These are phyloP conservation scores for Ophiostoma australiae DNA, from an alignment of 2,329 filamentous ascomycete species.

Conservation along the genomic window DNA sequence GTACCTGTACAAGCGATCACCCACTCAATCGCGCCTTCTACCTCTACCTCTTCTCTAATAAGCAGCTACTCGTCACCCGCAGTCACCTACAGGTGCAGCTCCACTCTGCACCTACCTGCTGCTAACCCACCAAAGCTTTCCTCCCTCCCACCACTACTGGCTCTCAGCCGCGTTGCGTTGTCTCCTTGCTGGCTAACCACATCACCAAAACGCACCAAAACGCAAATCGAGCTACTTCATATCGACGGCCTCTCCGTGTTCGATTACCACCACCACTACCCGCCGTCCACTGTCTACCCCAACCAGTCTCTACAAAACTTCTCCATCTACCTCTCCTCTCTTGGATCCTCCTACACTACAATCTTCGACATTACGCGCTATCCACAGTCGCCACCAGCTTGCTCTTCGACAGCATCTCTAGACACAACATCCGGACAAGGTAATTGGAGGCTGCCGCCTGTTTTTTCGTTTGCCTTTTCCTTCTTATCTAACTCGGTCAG, in stretches of 20 bases:
- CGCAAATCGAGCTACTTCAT: neutral
- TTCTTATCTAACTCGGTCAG: neutral
- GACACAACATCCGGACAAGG: neutral
- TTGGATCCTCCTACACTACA: neutral
- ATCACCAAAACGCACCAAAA: slow-evolving; percentile 15
- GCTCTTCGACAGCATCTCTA: neutral
- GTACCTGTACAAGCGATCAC: neutral
- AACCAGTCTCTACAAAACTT: neutral
- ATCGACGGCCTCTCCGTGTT: neutral
- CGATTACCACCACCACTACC: neutral
- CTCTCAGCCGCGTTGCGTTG: slow-evolving; percentile 23
- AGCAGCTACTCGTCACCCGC: slow-evolving; percentile 11
- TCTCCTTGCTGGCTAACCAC: slow-evolving; percentile 21
- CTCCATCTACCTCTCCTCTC: neutral
- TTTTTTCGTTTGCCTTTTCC: neutral
- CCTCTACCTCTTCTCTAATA: slow-evolving; percentile 2
- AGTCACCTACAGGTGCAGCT: slow-evolving; percentile 8
- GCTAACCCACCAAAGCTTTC: slow-evolving; percentile 19
- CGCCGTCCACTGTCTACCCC: neutral
- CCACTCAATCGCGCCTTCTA: slow-evolving; percentile 14
- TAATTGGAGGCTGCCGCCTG: slow-evolving; percentile 3
- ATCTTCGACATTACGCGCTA: neutral
- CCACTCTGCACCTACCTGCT: neutral
- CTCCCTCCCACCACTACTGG: slow-evolving; percentile 10
- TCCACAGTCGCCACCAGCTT: neutral